Conservation (phyloP, 2,329 filamentous ascomycete genomes). For the Elsinoe australis region DNA sequence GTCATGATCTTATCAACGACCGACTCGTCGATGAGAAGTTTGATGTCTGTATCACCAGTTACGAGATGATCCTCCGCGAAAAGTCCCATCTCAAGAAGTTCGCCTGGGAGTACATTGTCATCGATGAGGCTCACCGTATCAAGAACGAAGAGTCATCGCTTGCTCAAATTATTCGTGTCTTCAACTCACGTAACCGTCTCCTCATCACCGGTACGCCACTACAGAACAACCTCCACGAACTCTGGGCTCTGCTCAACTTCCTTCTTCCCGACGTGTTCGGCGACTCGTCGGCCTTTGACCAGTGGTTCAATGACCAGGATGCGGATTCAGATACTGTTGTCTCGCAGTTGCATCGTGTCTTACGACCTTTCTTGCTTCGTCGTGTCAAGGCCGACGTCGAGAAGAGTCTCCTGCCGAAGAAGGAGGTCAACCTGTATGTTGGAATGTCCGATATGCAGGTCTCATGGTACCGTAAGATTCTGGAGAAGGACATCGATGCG, state of each 20-base stretch:
- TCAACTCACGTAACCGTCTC: constrained; percentile 89
- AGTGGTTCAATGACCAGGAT: constrained; percentile 91
- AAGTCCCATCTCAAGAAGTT: constrained; percentile 95
- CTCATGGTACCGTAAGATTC: constrained; percentile 98
- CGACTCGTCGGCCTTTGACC: constrained; percentile 91
- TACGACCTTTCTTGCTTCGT: constrained; percentile 87
- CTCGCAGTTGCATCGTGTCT: constrained; percentile 85
- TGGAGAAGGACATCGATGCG: constrained; percentile 98
- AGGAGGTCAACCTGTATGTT: constrained; percentile 93
- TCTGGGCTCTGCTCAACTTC: constrained; percentile 97
- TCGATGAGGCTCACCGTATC: constrained; percentile 96
- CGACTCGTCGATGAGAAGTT: constrained; percentile 91
- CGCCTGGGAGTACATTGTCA: constrained; percentile 99
- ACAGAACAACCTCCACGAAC: constrained; percentile 95
- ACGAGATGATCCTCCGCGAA: constrained; percentile 96
- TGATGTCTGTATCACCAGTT: constrained; percentile 95
- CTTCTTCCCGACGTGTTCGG: constrained; percentile 96
- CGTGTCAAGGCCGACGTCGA: constrained; percentile 97
- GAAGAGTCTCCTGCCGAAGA: constrained; percentile 94
- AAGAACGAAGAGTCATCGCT: constrained; percentile 98
- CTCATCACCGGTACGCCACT: constrained; percentile 94
- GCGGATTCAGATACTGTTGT: constrained; percentile 92
- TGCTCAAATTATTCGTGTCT: constrained; percentile 90
- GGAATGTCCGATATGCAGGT: constrained; percentile 99
- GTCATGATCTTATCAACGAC: constrained; percentile 78